Evolutionary conservation across 306 rosid genomes (phyloP), one percentile per base, ranked within the genome.

Genomic region (Begonia loranthoides): DNA sequence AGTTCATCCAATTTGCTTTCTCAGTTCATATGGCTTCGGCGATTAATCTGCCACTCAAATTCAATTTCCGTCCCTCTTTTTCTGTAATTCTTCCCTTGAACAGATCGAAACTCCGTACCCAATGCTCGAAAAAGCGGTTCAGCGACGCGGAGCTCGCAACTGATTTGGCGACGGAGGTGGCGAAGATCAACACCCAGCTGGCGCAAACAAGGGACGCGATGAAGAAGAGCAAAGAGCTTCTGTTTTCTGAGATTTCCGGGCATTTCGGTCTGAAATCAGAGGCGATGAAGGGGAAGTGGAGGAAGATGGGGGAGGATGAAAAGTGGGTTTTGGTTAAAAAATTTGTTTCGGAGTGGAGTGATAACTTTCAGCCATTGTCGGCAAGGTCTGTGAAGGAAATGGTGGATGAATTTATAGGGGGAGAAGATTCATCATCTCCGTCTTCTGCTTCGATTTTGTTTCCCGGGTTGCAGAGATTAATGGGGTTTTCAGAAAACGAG

Each of bases 281-380:
- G 12, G 87, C 77, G 36, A 66, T 65, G 33, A 74, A 47, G 75
- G 57, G 24, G 17, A 69, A 56, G 34, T 84, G 97, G 97, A 75
- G 44, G 60, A 69, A 59, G 19, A 60, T 81, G 73, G 73, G 52
- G 4, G 93, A 77, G 45, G 79, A 79, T 1, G 82, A 76, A 9
- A 84, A 71, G 64, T 54, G 44, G 79, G 72, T 7, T 9, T 55
- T 81, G 73, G 73, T 77, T 0, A 56, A 75, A 61, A 73, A 59
- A 17, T 84, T 89, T 59, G 71, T 82, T 53, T 45, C 70, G 1
- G 83, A 71, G 9, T 84, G 93, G 90, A 75, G 79, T 52, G 44
- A 52, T 12, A 62, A 67, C 72, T 88, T 84, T 55, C 96, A 89
- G 22, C 95, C 97, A 7, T 66, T 89, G 73, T 84, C 97, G 9